These are phyloP conservation scores for Phylloporus sp. DNA, from an alignment of 1,284 basidiomycete species.

Conservation along the genomic window DNA sequence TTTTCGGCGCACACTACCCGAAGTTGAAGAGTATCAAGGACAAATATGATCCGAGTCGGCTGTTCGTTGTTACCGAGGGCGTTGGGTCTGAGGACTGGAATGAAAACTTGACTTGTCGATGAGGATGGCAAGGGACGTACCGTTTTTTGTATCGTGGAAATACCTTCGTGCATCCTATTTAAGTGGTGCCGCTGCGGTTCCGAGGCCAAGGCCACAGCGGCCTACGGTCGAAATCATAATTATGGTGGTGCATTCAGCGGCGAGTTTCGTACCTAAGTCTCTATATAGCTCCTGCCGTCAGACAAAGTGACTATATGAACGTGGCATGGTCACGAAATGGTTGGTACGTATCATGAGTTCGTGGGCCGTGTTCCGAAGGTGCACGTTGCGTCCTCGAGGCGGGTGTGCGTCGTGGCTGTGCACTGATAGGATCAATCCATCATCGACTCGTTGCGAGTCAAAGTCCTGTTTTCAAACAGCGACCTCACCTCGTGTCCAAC, in stretches of 20 bases:
- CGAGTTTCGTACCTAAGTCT: slow-evolving; percentile 2
- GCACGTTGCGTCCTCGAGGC: slow-evolving; percentile 33
- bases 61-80: slow-evolving; percentile 48
- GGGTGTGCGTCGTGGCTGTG: slow-evolving; percentile 22
- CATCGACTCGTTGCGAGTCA: neutral
- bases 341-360: no score
- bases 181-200: neutral
- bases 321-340: no score
- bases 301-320: neutral
- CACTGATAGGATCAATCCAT: neutral
- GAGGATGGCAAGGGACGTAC: neutral
- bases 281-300: neutral
- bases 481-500: slow-evolving; percentile 17
- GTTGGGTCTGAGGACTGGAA: slow-evolving; percentile 49
- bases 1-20: slow-evolving; percentile 49
- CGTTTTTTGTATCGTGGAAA: neutral
- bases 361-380: neutral
- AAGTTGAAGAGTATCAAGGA: slow-evolving; percentile 46
- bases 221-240: neutral
- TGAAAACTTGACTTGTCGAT: slow-evolving; percentile 28
- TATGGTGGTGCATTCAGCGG: neutral
- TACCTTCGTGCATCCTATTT: neutral
- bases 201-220: neutral
- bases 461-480: no score
- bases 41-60: slow-evolving; percentile 45